Evolutionary conservation across 768 basidiomycete species (phyloP), one percentile per base, ranked within the genome.

Genomic region (Hortiboletus campestris): DNA sequence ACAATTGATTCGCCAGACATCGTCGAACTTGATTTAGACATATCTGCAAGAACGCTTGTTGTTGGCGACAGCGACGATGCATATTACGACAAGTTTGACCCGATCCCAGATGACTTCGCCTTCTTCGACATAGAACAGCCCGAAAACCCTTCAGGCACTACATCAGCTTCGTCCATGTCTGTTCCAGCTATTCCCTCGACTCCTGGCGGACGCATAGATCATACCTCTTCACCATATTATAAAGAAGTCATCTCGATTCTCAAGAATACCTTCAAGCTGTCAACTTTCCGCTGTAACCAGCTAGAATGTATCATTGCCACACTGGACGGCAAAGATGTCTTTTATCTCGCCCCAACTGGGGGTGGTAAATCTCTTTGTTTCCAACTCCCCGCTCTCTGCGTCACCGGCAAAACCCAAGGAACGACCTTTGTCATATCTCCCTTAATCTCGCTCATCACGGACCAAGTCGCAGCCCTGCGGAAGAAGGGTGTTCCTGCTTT

Each of bases 261-360:
- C 47, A 72, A 72, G 47, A 62, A 57, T 7, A 70, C 59, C 0
- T 98, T 98, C 71, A 74, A 75, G 6, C 76, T 98, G 14, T 63
- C 78, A 0, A 63, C 67, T 1, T 98, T 98, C 70, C 83, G 96
- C 34, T 72, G 70, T 14, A 90, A 98, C 70, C 97, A 98, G 67
- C 79, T 94, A 39, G 86, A 90, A 64, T 93, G 91, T 2, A 89
- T 98, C 59, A 80, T 83, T 42, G 88, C 88, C 16, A 85, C 89
- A 0, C 74, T 99, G 70, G 76, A 79, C 2, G 93, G 89, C 9
- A 82, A 78, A 51, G 96, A 98, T 65, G 91, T 93, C 17, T 94
- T 98, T 61, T 91, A 98, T 17, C 80, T 98, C 9, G 95, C 98
- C 84, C 97, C 97, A 1, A 99, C 97, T 1, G 94, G 94, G 35